Base-by-base conservation (phyloP, 2,329 filamentous ascomycete species). In the Aspergillus japonicus region DNA sequence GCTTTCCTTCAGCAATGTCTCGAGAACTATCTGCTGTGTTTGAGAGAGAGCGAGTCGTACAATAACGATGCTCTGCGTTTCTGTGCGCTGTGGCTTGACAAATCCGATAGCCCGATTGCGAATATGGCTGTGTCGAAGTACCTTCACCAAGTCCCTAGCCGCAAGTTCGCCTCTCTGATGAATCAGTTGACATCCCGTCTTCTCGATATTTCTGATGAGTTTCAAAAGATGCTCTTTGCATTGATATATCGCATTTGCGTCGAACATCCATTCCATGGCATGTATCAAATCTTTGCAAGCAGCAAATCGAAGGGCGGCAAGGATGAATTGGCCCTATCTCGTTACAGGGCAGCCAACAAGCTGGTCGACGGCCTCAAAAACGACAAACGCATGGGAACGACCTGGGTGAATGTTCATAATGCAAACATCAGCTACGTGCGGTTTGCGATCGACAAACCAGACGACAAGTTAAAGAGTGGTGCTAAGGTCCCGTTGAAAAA, bases 141-240 rank as follows among this genome's bases (percentile, higher is more conserved):
- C 69, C 80, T 99, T 16, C 77, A 80, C 4, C 82, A 85, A 54
- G 94, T 98, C 0, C 89, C 94, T 2, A 96, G 91, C 60, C 86
- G 91, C 62, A 99, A 99, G 71, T 96, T 99, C 72, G 94, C 92
- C 1, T 80, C 89, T 3, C 80, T 99, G 54, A 96, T 96, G 87
- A 99, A 97, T 70, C 95, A 99, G 74, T 83, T 99, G 33, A 94
- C 93, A 5, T 99, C 96, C n/a, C 88, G 95, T 7, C 80, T 99
- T 5, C 87, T 96, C 62, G 86, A 90, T 62, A 84, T 88, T 33
- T 76, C 83, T 1, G 84, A 82, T 16, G 72, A 80, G 0, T 99
- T 99, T 70, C 95, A 99, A 69, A 82, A 81, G 47, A 81, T 94
- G 1, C 80, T 99, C 2, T 85, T 87, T 54, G 81, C 82, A 2